Evolutionary conservation across 2,329 filamentous ascomycete species (phyloP), one percentile per base, ranked within the genome.

Genomic region (Neonectria magnoliae): DNA sequence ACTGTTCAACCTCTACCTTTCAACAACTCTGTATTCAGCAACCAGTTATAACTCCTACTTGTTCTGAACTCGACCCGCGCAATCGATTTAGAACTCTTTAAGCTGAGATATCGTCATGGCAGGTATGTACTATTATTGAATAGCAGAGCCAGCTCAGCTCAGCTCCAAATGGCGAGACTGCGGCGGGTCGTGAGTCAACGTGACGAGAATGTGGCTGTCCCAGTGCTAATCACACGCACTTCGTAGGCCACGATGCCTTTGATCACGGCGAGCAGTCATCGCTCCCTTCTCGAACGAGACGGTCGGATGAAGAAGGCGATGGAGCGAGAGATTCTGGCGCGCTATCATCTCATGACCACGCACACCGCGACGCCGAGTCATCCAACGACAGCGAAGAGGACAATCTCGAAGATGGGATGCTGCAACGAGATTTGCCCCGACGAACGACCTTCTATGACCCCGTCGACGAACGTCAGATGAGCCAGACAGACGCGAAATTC

Each of bases 401-500:
- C 27, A 77, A 77, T 14, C 75, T 83, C 38, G 77, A 84, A 59
- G 85, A 87, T 31, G 88, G 87, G 59, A 87, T 90, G 83, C 81
- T 91, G 10, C 82, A 83, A 22, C 83, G 88, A 66, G 88, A 91
- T 74, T 76, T 88, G 57, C 88, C 87, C 36, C 85, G 85, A 65
- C 91, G 90, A 76, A 97, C 94, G 9, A 93, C 94, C 20, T 97
- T 94, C 76, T 98, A 97, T 81, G 94, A 98, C 79, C 93, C 95
- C 75, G 91, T 95, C 57, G 92, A 93, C 57, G 96, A 99, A 80
- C 97, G 96, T 74, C 93, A 95, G 75, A 92, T 97, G 89, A 97
- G 91, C 75, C 94, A 97, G 78, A 91, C 93, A 27, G 96, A 99
- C 77, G 93, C 95, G 64, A 98, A 97, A 80, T 87, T 98, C 67